Conservation (phyloP, 2,329 filamentous ascomycete genomes). For the Coniochaeta hoffmannii region DNA sequence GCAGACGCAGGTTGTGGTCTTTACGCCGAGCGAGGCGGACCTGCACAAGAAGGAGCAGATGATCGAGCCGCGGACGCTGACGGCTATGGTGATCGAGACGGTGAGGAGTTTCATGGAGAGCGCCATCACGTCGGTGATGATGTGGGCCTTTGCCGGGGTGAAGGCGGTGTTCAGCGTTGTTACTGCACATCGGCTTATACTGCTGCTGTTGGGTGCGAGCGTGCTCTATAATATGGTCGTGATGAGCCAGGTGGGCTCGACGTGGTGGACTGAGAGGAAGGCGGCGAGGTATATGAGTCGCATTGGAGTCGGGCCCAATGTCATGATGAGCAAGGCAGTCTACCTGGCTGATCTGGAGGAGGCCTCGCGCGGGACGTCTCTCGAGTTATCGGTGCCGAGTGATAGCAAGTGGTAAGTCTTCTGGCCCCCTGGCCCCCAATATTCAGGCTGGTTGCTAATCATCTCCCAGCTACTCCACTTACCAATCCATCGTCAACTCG, state of each 20-base stretch:
- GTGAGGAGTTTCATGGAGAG: slow-evolving; percentile 68
- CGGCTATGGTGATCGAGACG: slow-evolving; percentile 65
- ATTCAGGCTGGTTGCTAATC: not conserved
- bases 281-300: slow-evolving; percentile 74
- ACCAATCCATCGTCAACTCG: slow-evolving; percentile 49
- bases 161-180: slow-evolving; percentile 60
- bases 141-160: slow-evolving; percentile 63
- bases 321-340: slow-evolving; percentile 76
- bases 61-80: slow-evolving; percentile 55
- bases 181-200: slow-evolving; percentile 66
- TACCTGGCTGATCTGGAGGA: slow-evolving; percentile 77
- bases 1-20: slow-evolving; percentile 56
- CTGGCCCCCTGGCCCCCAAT: not conserved
- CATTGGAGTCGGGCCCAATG: slow-evolving; percentile 71
- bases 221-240: slow-evolving; percentile 66
- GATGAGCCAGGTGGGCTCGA: slow-evolving; percentile 62
- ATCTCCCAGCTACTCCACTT: slow-evolving; percentile 48
- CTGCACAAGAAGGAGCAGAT: slow-evolving; percentile 49
- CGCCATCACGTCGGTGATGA: slow-evolving; percentile 66
- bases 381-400: slow-evolving; percentile 26
- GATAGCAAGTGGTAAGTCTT: slow-evolving; percentile 42
- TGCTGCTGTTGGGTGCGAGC: slow-evolving; percentile 63
- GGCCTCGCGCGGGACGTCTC: slow-evolving; percentile 33
- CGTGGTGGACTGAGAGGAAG: slow-evolving; percentile 81
- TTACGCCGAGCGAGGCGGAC: slow-evolving; percentile 37